Base-by-base conservation (phyloP, 73 alveolate genomes). In the Symbiodinium natans region DNA sequence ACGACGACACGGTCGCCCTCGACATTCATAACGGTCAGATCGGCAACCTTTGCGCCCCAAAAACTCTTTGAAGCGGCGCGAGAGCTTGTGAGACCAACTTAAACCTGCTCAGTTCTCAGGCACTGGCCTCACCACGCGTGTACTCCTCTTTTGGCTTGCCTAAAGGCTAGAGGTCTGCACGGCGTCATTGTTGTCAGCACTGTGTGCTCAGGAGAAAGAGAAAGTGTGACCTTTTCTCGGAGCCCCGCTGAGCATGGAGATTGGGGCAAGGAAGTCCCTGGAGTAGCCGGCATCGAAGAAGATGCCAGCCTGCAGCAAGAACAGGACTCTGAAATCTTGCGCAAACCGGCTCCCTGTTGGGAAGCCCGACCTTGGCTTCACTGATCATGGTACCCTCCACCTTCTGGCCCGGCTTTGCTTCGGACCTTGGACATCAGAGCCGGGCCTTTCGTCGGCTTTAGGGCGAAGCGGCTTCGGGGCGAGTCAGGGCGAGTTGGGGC, bases 241-340 rank as follows among this genome's bases (percentile, higher is more conserved):
- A 23, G 40, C 17, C 46, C 43, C 34, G 63, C 95, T 40, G 41
- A 90, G 88, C 75, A 90, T 27, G 48, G 15, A 21, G 13, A 34
- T 41, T 19, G 97, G 97, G 6, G 88, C 87, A 68, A 90, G 56
- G 27, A 90, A 84, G 48, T 90, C 97, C 39, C 88, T 71, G 82
- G 88, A 68, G 87, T 41, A 71, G 25, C 97, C 97, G 27, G 97
- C 97, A 42, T 90, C 97, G 80, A 90, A 90, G 97, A 90, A 90
- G 41, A 90, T 73, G 52, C 97, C 97, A 5, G 75, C 88, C 86
- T 68, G 84, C 19, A 7, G 77, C 1, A 46, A 46, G 59, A 13
- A 46, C 6, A 46, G n/a, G n/a, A n/a, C n/a, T n/a, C n/a, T n/a
- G n/a, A n/a, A n/a, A n/a, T n/a, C n/a, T n/a, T n/a, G n/a, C n/a